Evolutionary conservation across 805 yeast genomes (phyloP).

Genomic region (Ogataea polymorpha): DNA sequence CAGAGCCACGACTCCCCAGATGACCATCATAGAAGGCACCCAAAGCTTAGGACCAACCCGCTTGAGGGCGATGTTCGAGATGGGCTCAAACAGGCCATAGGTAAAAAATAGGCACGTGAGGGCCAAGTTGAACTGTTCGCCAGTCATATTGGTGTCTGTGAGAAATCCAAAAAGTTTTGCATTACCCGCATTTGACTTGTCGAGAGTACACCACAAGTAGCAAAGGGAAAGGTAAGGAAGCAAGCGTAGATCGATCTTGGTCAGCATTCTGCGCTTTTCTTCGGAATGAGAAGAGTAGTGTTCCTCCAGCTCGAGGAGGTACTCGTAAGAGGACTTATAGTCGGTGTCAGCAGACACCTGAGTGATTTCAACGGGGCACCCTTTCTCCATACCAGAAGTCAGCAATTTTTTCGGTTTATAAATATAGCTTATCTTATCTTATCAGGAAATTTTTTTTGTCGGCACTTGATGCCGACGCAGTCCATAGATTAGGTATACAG

Average conservation of each 20-base stretch:
- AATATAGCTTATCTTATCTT: slow-evolving; percentile 1
- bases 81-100: slow-evolving; percentile 41
- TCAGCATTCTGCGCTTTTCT: slow-evolving; percentile 23
- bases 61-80: slow-evolving; percentile 35
- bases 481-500: slow-evolving; percentile 9
- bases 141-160: slow-evolving; percentile 29
- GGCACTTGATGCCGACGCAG: neutral
- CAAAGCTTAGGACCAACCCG: slow-evolving; percentile 39
- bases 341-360: slow-evolving; percentile 7
- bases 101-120: slow-evolving; percentile 40
- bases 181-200: slow-evolving; percentile 35
- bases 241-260: slow-evolving; percentile 25
- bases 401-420: neutral
- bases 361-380: slow-evolving; percentile 4
- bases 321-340: slow-evolving; percentile 10
- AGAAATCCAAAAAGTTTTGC: slow-evolving; percentile 33
- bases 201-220: slow-evolving; percentile 31
- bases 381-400: slow-evolving; percentile 4
- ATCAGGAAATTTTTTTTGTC: neutral
- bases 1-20: slow-evolving; percentile 39
- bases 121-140: slow-evolving; percentile 40
- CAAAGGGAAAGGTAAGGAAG: slow-evolving; percentile 29
- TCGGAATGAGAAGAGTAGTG: slow-evolving; percentile 17
- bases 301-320: slow-evolving; percentile 13
- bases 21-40: slow-evolving; percentile 34